Evolutionary conservation across 768 basidiomycete species (phyloP).

Genomic region (Trametes elegans): DNA sequence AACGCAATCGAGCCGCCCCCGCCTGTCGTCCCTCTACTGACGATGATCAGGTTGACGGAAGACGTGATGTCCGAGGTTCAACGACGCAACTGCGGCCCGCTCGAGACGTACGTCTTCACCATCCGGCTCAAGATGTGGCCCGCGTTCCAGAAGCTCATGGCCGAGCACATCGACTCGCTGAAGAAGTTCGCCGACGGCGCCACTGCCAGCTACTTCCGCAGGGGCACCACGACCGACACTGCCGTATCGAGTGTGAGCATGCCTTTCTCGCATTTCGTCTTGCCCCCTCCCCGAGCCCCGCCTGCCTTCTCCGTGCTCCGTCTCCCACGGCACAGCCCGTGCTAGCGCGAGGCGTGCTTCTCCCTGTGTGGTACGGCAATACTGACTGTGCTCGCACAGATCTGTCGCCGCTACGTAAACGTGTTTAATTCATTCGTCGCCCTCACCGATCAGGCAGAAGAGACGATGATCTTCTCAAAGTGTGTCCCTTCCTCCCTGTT

Average conservation of each 20-base stretch:
- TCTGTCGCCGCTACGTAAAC: slow-evolving; percentile 73
- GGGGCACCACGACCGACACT: slow-evolving; percentile 63
- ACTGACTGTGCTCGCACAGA: slow-evolving; percentile 35
- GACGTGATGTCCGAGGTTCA: slow-evolving; percentile 73
- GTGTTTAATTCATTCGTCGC: slow-evolving; percentile 83
- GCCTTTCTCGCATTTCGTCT: not conserved
- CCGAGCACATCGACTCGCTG: slow-evolving; percentile 76
- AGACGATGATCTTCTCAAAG: slow-evolving; percentile 97
- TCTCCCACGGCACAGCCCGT: too few relatives aligned
- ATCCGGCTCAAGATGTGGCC: slow-evolving; percentile 92
- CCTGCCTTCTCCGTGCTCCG: too few relatives aligned
- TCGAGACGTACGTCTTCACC: slow-evolving; percentile 78
- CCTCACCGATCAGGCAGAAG: slow-evolving; percentile 80
- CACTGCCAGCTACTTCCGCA: slow-evolving; percentile 57
- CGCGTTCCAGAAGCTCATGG: slow-evolving; percentile 85
- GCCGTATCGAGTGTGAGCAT: slow-evolving; percentile 43
- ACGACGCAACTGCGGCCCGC: slow-evolving; percentile 71
- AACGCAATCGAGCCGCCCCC: slow-evolving; percentile 72
- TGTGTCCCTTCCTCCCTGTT: slow-evolving; percentile 35
- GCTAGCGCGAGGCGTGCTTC: too few relatives aligned
- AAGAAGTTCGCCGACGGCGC: slow-evolving; percentile 81
- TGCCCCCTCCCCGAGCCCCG: too few relatives aligned
- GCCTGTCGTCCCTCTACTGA: slow-evolving; percentile 72
- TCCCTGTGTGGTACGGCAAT: too few relatives aligned
- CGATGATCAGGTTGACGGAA: slow-evolving; percentile 91